Percentiles rank a stretch among this genome's conserved stretches.
Conservation (phyloP, 768 basidiomycete genomes). For the Hygrocybe coccinea region DNA sequence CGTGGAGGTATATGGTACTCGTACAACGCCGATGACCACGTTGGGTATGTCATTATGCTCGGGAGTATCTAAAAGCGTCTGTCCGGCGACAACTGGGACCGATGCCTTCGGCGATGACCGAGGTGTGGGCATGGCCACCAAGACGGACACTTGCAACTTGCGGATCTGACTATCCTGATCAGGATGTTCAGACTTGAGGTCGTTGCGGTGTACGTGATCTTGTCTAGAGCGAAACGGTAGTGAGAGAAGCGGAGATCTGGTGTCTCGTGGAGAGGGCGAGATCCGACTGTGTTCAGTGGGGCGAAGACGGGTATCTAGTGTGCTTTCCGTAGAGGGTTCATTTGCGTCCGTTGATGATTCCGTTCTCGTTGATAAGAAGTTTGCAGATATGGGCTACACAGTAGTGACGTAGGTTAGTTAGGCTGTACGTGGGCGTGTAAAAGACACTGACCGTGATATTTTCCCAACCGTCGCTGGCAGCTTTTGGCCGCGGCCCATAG, state of each 20-base stretch:
- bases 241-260: not conserved
- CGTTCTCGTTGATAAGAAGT: no score
- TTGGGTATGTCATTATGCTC: slow-evolving; percentile 43
- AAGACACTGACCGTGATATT: slow-evolving; percentile 41
- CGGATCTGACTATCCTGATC: slow-evolving; percentile 3
- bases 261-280: not conserved
- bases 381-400: slow-evolving; percentile 36
- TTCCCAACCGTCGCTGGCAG: slow-evolving; percentile 36
- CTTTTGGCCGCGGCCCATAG: no score
- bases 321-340: not conserved
- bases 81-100: slow-evolving; percentile 2
- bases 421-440: not conserved
- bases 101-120: slow-evolving; percentile 7
- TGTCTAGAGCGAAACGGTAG: not conserved
- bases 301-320: no score
- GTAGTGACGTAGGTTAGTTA: slow-evolving; percentile 8
- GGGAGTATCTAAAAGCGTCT: slow-evolving; percentile 14
- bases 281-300: no score
- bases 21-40: slow-evolving; percentile 45
- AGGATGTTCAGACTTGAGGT: not conserved
- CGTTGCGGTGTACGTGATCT: not conserved
- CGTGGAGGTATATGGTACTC: slow-evolving; percentile 28
- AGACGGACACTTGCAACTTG: slow-evolving; percentile 47
- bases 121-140: slow-evolving; percentile 54
- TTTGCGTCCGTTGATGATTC: slow-evolving; percentile 1